Evolutionary conservation across 352 stramenopile species (phyloP).

Genomic region (Phytophthora podocarpi): DNA sequence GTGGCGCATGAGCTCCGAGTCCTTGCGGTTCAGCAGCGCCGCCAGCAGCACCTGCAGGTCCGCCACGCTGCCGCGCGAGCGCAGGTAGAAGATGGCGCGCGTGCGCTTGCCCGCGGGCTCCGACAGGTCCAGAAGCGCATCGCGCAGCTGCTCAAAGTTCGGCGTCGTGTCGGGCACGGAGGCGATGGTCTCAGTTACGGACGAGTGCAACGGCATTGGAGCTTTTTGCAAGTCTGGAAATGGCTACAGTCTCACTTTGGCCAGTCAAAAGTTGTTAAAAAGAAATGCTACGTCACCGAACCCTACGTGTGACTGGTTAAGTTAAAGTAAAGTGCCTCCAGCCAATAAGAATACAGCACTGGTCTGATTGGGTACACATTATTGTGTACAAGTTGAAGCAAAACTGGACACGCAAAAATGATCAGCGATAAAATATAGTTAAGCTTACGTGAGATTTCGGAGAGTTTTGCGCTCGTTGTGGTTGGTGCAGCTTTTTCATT

Average conservation of each 20-base stretch:
- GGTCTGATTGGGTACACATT: neutral
- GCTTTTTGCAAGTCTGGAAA: neutral
- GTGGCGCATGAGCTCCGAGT: conserved; percentile 96
- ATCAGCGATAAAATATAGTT: too few relatives aligned
- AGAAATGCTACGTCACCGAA: conserved; percentile 1
- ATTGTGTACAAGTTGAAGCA: neutral
- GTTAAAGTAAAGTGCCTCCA: conserved; percentile 6
- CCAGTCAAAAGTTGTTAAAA: conserved; percentile 12
- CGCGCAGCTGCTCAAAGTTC: conserved; percentile 61
- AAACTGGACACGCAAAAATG: too few relatives aligned
- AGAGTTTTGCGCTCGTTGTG: too few relatives aligned
- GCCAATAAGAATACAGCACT: neutral
- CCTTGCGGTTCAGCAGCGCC: conserved; percentile 85
- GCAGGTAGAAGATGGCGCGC: conserved; percentile 92
- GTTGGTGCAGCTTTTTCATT: too few relatives aligned
- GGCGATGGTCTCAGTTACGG: conserved; percentile 23
- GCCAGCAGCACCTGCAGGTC: conserved; percentile 77
- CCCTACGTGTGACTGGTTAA: neutral
- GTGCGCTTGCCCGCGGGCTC: conserved; percentile 91
- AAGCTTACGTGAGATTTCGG: too few relatives aligned
- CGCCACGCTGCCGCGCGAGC: conserved; percentile 76
- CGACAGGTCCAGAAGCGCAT: conserved; percentile 76
- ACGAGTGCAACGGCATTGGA: conserved; percentile 28
- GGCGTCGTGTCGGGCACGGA: conserved; percentile 34
- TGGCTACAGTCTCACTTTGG: conserved; percentile 20